A percentile compares a stretch with the other conserved stretches of the same genome.
These are phyloP conservation scores for Fusarium sp. DNA, from an alignment of 2,329 filamentous ascomycete species.

Conservation along the genomic window DNA sequence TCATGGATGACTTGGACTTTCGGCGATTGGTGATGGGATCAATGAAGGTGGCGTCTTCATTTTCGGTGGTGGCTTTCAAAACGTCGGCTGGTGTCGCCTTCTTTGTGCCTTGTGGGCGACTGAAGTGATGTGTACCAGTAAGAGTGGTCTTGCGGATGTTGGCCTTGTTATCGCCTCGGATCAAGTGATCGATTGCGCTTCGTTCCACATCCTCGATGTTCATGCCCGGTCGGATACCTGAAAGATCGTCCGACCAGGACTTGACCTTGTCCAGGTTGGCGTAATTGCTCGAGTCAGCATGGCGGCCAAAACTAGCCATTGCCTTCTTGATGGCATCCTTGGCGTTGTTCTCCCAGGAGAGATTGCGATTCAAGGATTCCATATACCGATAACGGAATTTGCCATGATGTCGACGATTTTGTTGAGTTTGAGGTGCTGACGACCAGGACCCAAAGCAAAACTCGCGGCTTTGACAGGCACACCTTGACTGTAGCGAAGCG, in stretches of 20 bases:
- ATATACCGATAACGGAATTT: constrained; percentile 58
- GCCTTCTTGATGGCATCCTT: constrained; percentile 55
- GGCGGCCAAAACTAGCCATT: constrained; percentile 50
- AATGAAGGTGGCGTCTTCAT: constrained; percentile 50
- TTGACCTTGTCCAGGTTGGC: constrained; percentile 51
- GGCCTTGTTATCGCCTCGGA: constrained; percentile 49
- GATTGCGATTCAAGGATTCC: constrained; percentile 57
- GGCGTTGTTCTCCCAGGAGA: constrained; percentile 60
- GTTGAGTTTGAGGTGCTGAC: constrained; percentile 55
- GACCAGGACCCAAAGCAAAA: constrained; percentile 64
- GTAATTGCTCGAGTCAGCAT: constrained; percentile 53
- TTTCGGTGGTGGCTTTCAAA: constrained; percentile 40
- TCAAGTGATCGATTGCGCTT: constrained; percentile 57
- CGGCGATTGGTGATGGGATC: constrained; percentile 71
- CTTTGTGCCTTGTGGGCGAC: constrained; percentile 32
- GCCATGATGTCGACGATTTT: constrained; percentile 58
- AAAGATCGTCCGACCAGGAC: constrained; percentile 52
- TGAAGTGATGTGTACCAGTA: constrained; percentile 50
- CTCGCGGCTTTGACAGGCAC: constrained; percentile 48
- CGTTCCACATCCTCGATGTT: constrained; percentile 60
- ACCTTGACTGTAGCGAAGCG: constrained; percentile 30
- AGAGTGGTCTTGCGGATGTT: constrained; percentile 48
- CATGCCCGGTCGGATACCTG: constrained; percentile 53
- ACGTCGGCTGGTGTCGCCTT: constrained; percentile 37
- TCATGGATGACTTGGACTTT: constrained; percentile 47